Evolutionary conservation across 2,329 filamentous ascomycete species (phyloP).

Genomic region (Botryotinia globosa): DNA sequence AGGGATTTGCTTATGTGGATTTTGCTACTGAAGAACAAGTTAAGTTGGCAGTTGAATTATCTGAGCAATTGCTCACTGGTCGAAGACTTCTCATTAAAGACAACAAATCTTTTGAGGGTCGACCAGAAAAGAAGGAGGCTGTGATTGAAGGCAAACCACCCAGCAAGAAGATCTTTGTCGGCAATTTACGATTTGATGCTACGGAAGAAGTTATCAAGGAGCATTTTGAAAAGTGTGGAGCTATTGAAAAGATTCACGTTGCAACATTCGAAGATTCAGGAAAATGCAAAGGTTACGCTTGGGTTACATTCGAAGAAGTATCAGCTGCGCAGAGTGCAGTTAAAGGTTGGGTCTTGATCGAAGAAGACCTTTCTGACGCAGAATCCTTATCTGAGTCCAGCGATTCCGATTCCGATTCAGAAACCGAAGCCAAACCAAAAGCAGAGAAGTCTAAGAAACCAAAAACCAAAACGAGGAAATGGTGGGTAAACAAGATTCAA

Average conservation of each 20-base stretch:
- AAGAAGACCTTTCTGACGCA: conserved; percentile 48
- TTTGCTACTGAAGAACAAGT: conserved; percentile 66
- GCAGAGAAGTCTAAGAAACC: conserved; percentile 52
- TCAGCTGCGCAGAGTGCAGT: conserved; percentile 74
- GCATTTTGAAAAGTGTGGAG: conserved; percentile 83
- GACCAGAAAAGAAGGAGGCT: conserved; percentile 61
- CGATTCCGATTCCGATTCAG: conserved; percentile 37
- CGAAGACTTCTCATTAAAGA: conserved; percentile 91
- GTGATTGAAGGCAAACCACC: conserved; percentile 56
- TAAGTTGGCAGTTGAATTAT: conserved; percentile 75
- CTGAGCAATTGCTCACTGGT: conserved; percentile 75
- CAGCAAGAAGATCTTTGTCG: conserved; percentile 81
- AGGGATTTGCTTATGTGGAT: conserved; percentile 95
- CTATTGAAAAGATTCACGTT: conserved; percentile 78
- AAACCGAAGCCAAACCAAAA: conserved; percentile 37
- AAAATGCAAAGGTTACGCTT: conserved; percentile 97
- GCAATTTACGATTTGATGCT: conserved; percentile 79
- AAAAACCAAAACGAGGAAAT: conserved; percentile 63
- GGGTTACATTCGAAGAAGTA: conserved; percentile 84
- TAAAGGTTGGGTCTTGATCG: conserved; percentile 73
- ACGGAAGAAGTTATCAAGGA: conserved; percentile 76
- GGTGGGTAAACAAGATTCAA: conserved; percentile 82
- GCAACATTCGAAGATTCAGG: conserved; percentile 95
- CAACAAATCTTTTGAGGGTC: conserved; percentile 83
- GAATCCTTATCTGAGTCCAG: conserved; percentile 32